phyloP scores from a whole-genome alignment of 305 asterid genomes.

The Ajuga reptans region DNA sequence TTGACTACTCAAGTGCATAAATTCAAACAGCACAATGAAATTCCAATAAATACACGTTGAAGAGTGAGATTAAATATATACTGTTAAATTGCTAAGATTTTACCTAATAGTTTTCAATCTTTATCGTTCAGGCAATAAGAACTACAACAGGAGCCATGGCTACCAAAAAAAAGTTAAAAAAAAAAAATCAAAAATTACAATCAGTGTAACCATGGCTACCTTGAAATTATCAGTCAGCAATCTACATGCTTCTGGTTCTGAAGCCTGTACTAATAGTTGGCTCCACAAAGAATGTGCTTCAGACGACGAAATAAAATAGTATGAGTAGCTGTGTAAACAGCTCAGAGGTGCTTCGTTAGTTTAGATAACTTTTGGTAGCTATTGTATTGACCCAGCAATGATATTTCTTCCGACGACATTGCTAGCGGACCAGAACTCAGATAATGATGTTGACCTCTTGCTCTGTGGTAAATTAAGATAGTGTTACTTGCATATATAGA shows the following conservation, averaged over 20 bases:
- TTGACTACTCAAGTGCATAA: constrained; percentile 11
- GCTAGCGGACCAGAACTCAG: constrained; percentile 56
- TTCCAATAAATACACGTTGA: neutral
- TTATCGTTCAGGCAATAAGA: neutral
- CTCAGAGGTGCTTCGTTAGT: neutral
- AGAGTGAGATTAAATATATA: neutral
- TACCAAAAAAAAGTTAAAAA: neutral
- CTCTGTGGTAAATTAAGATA: constrained; percentile 38
- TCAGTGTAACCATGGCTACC: neutral
- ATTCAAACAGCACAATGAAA: neutral
- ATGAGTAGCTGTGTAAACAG: neutral
- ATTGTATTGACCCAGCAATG: constrained; percentile 45
- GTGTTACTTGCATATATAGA: constrained; percentile 17
- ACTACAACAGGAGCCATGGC: neutral
- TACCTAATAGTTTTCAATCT: neutral
- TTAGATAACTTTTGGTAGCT: constrained; percentile 26
- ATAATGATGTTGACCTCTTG: constrained; percentile 51
- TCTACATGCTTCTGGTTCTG: neutral
- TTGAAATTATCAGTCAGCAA: neutral
- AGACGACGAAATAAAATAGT: neutral
- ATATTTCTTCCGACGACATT: constrained; percentile 56
- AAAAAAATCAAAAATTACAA: neutral
- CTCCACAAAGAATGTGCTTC: neutral
- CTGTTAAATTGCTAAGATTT: neutral
- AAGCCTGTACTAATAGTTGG: neutral